Conservation (phyloP, 2,329 filamentous ascomycete genomes). For the Endocalyx cinctus region DNA sequence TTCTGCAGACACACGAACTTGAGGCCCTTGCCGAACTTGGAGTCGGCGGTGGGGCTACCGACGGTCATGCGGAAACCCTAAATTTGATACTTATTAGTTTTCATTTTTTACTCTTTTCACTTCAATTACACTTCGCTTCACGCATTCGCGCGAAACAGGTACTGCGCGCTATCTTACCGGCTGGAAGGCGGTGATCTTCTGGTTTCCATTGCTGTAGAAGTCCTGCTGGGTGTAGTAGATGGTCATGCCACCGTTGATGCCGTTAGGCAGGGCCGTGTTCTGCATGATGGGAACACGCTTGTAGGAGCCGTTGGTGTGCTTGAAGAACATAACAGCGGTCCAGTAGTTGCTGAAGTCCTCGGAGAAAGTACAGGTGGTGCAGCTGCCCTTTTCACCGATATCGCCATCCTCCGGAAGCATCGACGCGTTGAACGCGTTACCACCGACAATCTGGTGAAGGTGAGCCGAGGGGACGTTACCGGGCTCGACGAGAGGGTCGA, state of each 20-base stretch:
- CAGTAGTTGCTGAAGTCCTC: conserved; percentile 28
- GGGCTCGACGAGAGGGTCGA: conserved; percentile 26
- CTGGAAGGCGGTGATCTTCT: conserved; percentile 40
- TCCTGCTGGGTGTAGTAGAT: conserved; percentile 28
- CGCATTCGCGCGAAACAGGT: neutral
- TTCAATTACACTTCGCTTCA: no score
- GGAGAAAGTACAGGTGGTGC: conserved; percentile 25
- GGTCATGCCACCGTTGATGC: conserved; percentile 26
- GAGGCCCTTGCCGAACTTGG: conserved; percentile 30
- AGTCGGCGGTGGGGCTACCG: conserved; percentile 28
- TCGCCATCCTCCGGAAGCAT: conserved; percentile 22
- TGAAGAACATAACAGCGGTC: conserved; percentile 27
- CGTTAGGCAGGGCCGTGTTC: conserved; percentile 21
- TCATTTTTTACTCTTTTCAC: neutral
- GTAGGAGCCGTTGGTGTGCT: conserved; percentile 26
- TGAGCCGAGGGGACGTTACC: conserved; percentile 22
- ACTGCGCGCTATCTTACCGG: no score
- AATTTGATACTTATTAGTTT: conserved; percentile 1
- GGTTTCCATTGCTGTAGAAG: conserved; percentile 24
- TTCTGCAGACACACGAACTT: conserved; percentile 38
- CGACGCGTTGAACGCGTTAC: conserved; percentile 26
- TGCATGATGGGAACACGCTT: conserved; percentile 26
- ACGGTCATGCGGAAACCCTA: conserved; percentile 41
- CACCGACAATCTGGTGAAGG: conserved; percentile 27
- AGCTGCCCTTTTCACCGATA: conserved; percentile 19